Evolutionary conservation across 768 basidiomycete genomes (phyloP).

Genomic region (Hortiboletus flavorubellus): DNA sequence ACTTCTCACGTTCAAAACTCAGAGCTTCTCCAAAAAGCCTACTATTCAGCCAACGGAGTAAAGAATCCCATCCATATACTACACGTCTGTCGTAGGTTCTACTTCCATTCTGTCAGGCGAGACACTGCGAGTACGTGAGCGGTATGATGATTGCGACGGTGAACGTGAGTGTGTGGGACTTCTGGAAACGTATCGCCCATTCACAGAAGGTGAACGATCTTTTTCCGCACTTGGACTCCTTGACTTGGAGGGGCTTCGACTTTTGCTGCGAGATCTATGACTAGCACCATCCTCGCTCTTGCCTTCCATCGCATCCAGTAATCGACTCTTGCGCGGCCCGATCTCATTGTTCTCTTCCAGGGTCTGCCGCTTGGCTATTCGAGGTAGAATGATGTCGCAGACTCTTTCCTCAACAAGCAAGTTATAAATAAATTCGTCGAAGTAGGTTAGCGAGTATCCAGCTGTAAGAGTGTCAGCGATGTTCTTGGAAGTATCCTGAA

Average conservation of each 20-base stretch:
- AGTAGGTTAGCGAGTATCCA: slow-evolving; percentile 81
- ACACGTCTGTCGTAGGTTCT: slow-evolving; percentile 19
- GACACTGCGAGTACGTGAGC: slow-evolving; percentile 58
- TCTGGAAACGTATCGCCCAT: slow-evolving; percentile 61
- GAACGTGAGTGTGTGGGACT: slow-evolving; percentile 53
- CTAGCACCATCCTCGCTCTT: slow-evolving; percentile 51
- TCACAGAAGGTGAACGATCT: slow-evolving; percentile 39
- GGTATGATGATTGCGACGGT: slow-evolving; percentile 38
- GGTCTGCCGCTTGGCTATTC: slow-evolving; percentile 78
- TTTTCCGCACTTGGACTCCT: slow-evolving; percentile 23
- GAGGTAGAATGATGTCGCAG: slow-evolving; percentile 94
- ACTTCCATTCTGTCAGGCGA: slow-evolving; percentile 55
- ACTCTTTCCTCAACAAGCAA: slow-evolving; percentile 87
- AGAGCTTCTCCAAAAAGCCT: slow-evolving; percentile 30
- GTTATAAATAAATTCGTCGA: slow-evolving; percentile 89
- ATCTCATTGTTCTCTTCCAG: slow-evolving; percentile 93
- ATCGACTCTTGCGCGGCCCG: slow-evolving; percentile 75
- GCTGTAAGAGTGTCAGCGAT: slow-evolving; percentile 41
- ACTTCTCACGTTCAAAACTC: slow-evolving; percentile 49
- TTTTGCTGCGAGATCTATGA: slow-evolving; percentile 37
- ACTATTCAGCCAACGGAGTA: slow-evolving; percentile 21
- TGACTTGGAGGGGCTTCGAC: slow-evolving; percentile 22
- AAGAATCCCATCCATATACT: slow-evolving; percentile 7
- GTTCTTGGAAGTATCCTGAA: neutral
- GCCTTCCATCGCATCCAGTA: slow-evolving; percentile 87